Base-by-base conservation (phyloP, 208 protist genomes). In the Acanthamoeba sp. region DNA sequence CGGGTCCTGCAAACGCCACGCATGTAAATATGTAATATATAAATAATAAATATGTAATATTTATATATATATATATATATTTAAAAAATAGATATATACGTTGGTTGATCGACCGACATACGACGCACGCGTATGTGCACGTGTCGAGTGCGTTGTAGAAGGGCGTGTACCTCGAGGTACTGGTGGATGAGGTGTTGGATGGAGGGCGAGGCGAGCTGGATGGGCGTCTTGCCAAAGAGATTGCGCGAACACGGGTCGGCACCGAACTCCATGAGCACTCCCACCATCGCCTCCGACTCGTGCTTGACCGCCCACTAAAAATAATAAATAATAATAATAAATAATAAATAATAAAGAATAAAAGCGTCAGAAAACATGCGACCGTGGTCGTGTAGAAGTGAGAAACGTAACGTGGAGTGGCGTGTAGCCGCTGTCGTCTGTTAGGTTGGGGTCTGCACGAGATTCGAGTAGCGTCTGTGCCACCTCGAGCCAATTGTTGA, bases 401-500 rank as follows among this genome's bases (percentile, higher is more conserved):
- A 9, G 45, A 9, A 85, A 27, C 18, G 12, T 4, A 6, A 85
- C 76, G 12, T 85, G 76, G 22, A 85, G 76, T 38, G 76, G 76
- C 22, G 76, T 85, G n/a, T 85, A 85, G 29, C 76, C 76, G 29
- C 76, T 85, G 45, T 85, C 76, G 32, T 85, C 76, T 10, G 76
- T 20, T 9, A 85, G 76, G 76, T 85, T 85, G 24, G 76, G 76
- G 45, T 85, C 76, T 59, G 76, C 76, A 59, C 76, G 76, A 2
- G 76, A 50, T 36, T 57, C 45, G 10, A 85, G 76, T 0, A 85
- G 76, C 24, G 29, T n/a, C 42, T 85, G 76, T 14, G 76, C 76
- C 48, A 85, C 76, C 38, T 85, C 76, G 3, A 85, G 38, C 76
- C 76, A 85, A 24, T 85, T 85, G 76, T 59, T 85, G 76, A 85